These are phyloP conservation scores for Fusarium goolgardi DNA, from an alignment of 2,329 filamentous ascomycete species.

Conservation along the genomic window DNA sequence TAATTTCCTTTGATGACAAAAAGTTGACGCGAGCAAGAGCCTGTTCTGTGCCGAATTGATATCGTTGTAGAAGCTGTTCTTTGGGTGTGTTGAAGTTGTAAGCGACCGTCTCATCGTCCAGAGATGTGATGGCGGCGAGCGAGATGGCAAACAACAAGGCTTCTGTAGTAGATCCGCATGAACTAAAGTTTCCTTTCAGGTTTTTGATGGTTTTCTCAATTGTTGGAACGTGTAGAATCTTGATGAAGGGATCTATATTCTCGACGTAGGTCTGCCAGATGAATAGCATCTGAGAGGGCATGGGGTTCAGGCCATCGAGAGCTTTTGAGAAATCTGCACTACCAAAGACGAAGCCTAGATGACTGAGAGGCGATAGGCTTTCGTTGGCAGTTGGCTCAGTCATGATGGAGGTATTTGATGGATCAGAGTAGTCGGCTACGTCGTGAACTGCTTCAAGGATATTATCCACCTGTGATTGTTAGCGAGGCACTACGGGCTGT, in stretches of 20 bases:
- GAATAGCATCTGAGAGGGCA: constrained; percentile 47
- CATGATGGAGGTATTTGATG: constrained; percentile 1
- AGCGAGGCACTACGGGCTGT: neutral
- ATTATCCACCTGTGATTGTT: constrained; percentile 44
- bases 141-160: constrained; percentile 47
- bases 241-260: constrained; percentile 50
- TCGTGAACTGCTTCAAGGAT: constrained; percentile 50
- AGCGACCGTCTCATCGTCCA: constrained; percentile 38
- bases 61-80: constrained; percentile 30
- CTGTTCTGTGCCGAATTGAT: constrained; percentile 42
- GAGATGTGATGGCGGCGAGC: constrained; percentile 44
- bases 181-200: constrained; percentile 38
- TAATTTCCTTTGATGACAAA: constrained; percentile 38
- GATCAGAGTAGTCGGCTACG: constrained; percentile 29
- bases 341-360: constrained; percentile 40
- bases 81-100: constrained; percentile 37
- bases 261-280: constrained; percentile 49
- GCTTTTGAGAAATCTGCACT: constrained; percentile 14
- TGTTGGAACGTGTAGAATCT: constrained; percentile 44
- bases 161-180: constrained; percentile 30
- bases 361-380: constrained; percentile 5
- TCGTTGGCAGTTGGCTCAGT: neutral
- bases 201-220: constrained; percentile 34
- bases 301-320: constrained; percentile 38
- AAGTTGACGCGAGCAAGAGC: constrained; percentile 43